Base-by-base conservation (phyloP, 768 basidiomycete species). In the Agrocybe praecox region DNA sequence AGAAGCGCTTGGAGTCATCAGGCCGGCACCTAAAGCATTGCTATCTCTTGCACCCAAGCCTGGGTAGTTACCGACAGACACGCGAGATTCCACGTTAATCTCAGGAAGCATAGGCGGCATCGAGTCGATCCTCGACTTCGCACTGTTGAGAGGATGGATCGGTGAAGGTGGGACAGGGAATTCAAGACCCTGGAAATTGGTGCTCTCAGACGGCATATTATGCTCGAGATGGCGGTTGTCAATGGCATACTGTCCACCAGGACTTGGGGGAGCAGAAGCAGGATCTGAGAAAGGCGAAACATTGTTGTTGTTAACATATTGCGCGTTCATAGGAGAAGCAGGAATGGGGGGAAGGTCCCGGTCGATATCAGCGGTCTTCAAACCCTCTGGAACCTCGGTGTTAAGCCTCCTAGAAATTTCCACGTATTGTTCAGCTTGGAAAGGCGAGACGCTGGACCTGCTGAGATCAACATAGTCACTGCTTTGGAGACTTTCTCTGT, bases 341-440 rank as follows among this genome's bases (percentile, higher is more conserved):
- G 70, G 68, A 7, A 69, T 53, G 21, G 71, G 65, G 17, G 70
- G 67, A 1, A 68, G 53, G 47, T 69, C 64, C 34, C 65, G 60
- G 17, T 67, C 65, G 19, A 66, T 58, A 6, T 58, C 55, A 3
- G 72, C 70, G 10, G 72, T 74, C 29, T 63, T 57, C 23, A 78
- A 59, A 24, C 73, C 76, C 36, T 53, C 60, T 6, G 78, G 76
- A 10, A 74, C 69, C 15, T 76, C 69, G 5, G 72, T 65, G 55
- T 83, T 79, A 40, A 92, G 68, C 18, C 74, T 80, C 62, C 80
- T 76, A 6, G 86, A 82, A 53, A 90, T 90, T 63, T 87, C 89
- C 18, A 77, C 82, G 63, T 91, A 91, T 67, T 92, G 90, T 0
- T 77, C 80, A 40, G 87, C 89, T 65, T 92, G 90, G 78, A 80